These are phyloP conservation scores for Tuber calosporum DNA, from an alignment of 495 filamentous ascomycete species.

Conservation along the genomic window DNA sequence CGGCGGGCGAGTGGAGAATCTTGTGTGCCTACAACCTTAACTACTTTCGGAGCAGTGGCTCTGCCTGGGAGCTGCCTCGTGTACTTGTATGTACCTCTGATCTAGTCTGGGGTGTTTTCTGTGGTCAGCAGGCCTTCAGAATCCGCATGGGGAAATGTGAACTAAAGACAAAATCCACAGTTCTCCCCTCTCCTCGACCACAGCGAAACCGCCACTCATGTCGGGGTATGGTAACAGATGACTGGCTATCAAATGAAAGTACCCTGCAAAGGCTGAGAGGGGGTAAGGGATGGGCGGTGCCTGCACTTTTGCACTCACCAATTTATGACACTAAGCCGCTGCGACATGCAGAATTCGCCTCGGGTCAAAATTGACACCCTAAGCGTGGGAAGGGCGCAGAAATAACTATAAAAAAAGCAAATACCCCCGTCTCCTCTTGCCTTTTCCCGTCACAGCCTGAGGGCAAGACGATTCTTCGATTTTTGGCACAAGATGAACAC, in stretches of 20 bases:
- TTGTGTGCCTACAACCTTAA: conserved; percentile 21
- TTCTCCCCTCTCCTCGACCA: conserved; percentile 19
- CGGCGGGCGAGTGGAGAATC: conserved; percentile 25
- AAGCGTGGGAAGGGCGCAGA: background rate
- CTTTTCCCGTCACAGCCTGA: background rate
- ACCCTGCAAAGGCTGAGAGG: conserved; percentile 6
- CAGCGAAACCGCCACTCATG: conserved; percentile 19
- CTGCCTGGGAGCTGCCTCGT: conserved; percentile 26
- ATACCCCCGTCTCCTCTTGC: background rate
- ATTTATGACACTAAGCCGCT: conserved; percentile 2
- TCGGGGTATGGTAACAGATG: conserved; percentile 18
- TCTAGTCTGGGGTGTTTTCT: conserved; percentile 27
- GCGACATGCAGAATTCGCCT: conserved; percentile 28
- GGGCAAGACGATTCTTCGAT: background rate
- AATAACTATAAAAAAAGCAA: background rate
- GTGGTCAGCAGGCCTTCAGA: conserved; percentile 36
- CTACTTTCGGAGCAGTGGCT: conserved; percentile 31
- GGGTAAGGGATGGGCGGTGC: conserved; percentile 14
- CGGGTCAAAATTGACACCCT: background rate
- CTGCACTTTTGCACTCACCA: background rate
- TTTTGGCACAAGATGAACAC: conserved; percentile 25
- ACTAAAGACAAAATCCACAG: conserved; percentile 27
- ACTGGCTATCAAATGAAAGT: conserved; percentile 13
- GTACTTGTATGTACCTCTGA: conserved; percentile 30
- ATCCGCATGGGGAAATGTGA: conserved; percentile 28